phyloP scores from a whole-genome alignment of 768 basidiomycete genomes.

The Suillus variegatus region DNA sequence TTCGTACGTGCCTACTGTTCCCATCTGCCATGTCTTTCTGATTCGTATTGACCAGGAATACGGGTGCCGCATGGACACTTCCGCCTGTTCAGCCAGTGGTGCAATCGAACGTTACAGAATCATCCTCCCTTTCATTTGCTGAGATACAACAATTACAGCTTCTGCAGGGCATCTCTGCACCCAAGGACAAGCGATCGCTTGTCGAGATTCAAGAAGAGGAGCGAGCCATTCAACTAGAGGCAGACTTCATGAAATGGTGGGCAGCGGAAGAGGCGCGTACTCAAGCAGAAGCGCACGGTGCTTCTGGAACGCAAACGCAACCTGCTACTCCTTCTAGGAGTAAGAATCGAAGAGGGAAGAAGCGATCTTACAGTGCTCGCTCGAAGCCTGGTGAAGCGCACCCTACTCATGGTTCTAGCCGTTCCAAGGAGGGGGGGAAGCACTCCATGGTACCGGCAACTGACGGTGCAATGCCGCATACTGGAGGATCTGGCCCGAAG shows the following conservation, averaged over 20 bases:
- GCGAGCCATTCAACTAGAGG: slow-evolving; percentile 61
- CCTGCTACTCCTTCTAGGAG: not conserved
- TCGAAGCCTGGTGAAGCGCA: not conserved
- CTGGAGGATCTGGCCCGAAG: not conserved
- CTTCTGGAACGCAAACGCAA: not conserved
- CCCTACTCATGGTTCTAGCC: not conserved
- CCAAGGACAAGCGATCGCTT: slow-evolving; percentile 5
- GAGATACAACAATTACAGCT: slow-evolving; percentile 85
- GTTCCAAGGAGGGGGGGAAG: not conserved
- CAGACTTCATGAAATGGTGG: slow-evolving; percentile 91
- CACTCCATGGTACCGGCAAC: not conserved
- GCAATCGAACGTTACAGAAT: slow-evolving; percentile 25
- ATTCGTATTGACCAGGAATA: slow-evolving; percentile 14
- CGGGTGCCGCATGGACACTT: slow-evolving; percentile 62
- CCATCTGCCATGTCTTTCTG: not conserved
- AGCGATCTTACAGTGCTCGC: not conserved
- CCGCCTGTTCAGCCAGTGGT: slow-evolving; percentile 52
- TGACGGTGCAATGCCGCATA: not conserved
- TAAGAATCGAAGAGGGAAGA: not conserved
- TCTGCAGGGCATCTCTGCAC: slow-evolving; percentile 38
- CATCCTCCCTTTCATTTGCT: slow-evolving; percentile 58
- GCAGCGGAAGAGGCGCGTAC: slow-evolving; percentile 75
- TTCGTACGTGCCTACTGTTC: slow-evolving; percentile 42
- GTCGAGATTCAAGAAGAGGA: slow-evolving; percentile 81
- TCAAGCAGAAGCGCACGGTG: slow-evolving; percentile 38